Evolutionary conservation across 495 filamentous ascomycete species (phyloP), one percentile per base, ranked within the genome.

Genomic region (Glarea lozoyensis): DNA sequence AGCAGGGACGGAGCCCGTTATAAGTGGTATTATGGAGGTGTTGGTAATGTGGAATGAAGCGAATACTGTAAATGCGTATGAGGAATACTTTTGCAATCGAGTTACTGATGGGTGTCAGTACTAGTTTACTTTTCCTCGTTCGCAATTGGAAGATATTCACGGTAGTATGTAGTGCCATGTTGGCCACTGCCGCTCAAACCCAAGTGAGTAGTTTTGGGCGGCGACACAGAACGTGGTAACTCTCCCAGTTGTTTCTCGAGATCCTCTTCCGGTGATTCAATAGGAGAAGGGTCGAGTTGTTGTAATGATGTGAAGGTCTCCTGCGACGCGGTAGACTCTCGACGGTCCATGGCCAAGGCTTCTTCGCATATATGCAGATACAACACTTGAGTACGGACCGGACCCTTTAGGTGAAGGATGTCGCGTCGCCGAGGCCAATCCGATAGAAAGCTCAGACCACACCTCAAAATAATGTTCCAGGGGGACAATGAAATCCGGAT

Each of bases 11-110:
- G 71, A 72, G 37, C 64, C 65, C 25, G 69, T 64, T 42, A 72
- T 43, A 17, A 89, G 75, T 0, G 85, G 85, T 23, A 87, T 76
- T 30, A 88, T 56, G 1, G 84, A 81, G n/a, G 81, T 85, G 34
- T 84, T 95, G 35, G 82, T 72, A 37, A 92, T 66, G 63, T 96
- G 89, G 40, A 90, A 62, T 39, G 75, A 64, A 36, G 79, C 67
- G 72, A 90, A 96, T 49, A 83, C 57, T 31, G 79, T 80, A 58
- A 94, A 88, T 29, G 83, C 79, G 61, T 94, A 94, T 53, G 82
- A 82, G 11, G 86, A 89, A 69, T 92, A 94, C 59, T 73, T 79
- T 57, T 94, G 89, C 21, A 89, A 66, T 34, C 84, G 81, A 17
- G 73, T 73, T 49, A 95, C 87, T 94, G 55, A 12, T 7, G 13